These are phyloP conservation scores for Magnolia kwangsiensis DNA, from an alignment of 164 flowering plant species.

Conservation along the genomic window DNA sequence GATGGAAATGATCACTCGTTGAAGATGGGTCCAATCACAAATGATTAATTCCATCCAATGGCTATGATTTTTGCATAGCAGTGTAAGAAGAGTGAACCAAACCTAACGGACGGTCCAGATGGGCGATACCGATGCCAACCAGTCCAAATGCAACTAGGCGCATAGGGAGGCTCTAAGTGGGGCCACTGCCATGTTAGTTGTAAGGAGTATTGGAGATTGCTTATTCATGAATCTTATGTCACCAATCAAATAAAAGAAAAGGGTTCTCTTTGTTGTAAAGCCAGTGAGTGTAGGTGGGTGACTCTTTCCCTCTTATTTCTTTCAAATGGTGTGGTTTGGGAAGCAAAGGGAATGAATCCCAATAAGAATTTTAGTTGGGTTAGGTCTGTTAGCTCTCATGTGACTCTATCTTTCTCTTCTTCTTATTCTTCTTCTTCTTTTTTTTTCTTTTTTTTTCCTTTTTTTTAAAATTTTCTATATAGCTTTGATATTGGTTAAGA, in stretches of 20 bases:
- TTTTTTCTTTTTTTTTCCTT: background rate
- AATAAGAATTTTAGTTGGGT: constrained; percentile 7
- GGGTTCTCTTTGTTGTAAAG: constrained; percentile 14
- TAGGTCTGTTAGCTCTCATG: constrained; percentile 14
- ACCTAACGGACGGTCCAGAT: background rate
- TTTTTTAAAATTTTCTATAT: too few relatives aligned
- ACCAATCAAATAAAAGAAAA: constrained; percentile 12
- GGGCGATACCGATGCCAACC: background rate
- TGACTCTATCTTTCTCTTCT: constrained; percentile 1
- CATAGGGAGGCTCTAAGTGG: background rate
- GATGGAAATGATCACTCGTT: too few relatives aligned
- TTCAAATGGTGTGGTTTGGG: constrained; percentile 5
- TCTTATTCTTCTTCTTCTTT: background rate
- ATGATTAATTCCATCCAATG: too few relatives aligned
- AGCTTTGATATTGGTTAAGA: too few relatives aligned
- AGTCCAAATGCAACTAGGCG: background rate
- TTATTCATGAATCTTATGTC: constrained; percentile 8
- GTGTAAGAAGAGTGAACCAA: too few relatives aligned
- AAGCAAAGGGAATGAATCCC: constrained; percentile 5
- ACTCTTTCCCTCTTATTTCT: background rate
- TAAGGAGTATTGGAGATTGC: constrained; percentile 11
- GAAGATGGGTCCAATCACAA: too few relatives aligned
- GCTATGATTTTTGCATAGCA: too few relatives aligned
- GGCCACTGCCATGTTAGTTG: background rate
- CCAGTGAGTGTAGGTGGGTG: constrained; percentile 1